Conservation (phyloP, 2,329 filamentous ascomycete species). For the Neoscytalidium dimidiatum region DNA sequence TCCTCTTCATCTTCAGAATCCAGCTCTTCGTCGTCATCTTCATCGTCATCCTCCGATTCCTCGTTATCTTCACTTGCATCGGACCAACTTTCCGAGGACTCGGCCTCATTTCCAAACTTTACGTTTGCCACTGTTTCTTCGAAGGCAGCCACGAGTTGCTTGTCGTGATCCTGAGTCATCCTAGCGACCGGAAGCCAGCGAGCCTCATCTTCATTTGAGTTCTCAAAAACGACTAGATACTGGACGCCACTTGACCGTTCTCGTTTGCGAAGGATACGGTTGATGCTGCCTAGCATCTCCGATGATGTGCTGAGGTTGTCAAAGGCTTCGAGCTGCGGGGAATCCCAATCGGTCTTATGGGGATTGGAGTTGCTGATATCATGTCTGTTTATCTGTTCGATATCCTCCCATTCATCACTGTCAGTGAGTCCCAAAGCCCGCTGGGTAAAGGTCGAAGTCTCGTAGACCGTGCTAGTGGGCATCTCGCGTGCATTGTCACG, state of each 20-base stretch:
- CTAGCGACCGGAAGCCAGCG: constrained; percentile 47
- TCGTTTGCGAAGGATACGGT: constrained; percentile 48
- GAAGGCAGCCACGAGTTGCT: constrained; percentile 31
- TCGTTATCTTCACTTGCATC: constrained; percentile 32
- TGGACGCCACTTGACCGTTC: constrained; percentile 47
- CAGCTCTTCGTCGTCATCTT: constrained; percentile 40
- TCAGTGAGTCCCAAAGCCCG: constrained; percentile 36
- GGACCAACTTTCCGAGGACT: constrained; percentile 24
- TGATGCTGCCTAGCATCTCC: constrained; percentile 45
- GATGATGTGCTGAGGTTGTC: constrained; percentile 54
- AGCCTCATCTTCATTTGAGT: constrained; percentile 48
- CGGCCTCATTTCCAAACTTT: constrained; percentile 26
- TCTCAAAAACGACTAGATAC: constrained; percentile 54
- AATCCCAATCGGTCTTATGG: constrained; percentile 43
- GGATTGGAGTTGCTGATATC: neutral
- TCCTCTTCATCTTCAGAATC: constrained; percentile 45
- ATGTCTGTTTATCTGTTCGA: neutral
- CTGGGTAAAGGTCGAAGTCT: constrained; percentile 23
- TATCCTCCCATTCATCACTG: constrained; percentile 31
- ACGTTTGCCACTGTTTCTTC: constrained; percentile 25
- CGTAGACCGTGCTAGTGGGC: constrained; percentile 7
- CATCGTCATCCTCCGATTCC: constrained; percentile 41
- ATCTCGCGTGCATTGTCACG: constrained; percentile 31
- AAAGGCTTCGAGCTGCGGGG: constrained; percentile 48
- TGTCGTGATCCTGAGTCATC: constrained; percentile 29